These are phyloP conservation scores for Chytriomyces confervae DNA, from an alignment of 192 early-diverging fungal genomes.

Conservation along the genomic window DNA sequence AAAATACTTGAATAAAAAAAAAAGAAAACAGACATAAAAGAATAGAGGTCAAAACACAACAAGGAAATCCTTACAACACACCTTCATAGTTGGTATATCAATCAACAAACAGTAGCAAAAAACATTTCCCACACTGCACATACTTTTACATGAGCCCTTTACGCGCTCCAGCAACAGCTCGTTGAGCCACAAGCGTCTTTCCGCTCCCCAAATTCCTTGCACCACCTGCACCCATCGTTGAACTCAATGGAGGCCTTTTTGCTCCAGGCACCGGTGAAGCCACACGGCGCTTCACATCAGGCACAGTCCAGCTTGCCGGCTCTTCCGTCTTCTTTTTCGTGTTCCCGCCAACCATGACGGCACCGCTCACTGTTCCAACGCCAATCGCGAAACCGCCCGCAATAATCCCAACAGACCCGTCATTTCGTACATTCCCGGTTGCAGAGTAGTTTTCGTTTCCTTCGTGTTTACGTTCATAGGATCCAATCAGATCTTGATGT, in stretches of 20 bases:
- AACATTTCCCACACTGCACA: not conserved
- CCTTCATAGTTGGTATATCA: not conserved
- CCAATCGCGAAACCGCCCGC: conserved; percentile 15
- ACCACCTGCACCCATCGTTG: not conserved
- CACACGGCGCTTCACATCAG: not conserved
- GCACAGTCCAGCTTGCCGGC: not conserved
- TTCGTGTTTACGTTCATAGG: not conserved
- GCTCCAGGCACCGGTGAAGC: not conserved
- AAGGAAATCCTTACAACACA: not conserved
- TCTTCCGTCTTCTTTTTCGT: not conserved
- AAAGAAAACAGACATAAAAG: not conserved
- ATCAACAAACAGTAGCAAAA: not conserved
- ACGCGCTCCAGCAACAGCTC: not conserved
- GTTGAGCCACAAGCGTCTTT: not conserved
- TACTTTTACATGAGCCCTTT: not conserved
- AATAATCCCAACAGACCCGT: not conserved
- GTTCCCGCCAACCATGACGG: conserved; percentile 3
- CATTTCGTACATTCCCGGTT: not conserved
- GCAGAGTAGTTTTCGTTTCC: not conserved
- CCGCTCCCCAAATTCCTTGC: not conserved
- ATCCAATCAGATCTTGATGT: conserved; percentile 10
- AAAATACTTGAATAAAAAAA: not conserved
- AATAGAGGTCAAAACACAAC: not conserved
- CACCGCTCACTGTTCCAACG: not conserved
- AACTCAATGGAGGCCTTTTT: not conserved